Base-by-base conservation (phyloP, 2,329 filamentous ascomycete species). In the Mariannaea sp. region DNA sequence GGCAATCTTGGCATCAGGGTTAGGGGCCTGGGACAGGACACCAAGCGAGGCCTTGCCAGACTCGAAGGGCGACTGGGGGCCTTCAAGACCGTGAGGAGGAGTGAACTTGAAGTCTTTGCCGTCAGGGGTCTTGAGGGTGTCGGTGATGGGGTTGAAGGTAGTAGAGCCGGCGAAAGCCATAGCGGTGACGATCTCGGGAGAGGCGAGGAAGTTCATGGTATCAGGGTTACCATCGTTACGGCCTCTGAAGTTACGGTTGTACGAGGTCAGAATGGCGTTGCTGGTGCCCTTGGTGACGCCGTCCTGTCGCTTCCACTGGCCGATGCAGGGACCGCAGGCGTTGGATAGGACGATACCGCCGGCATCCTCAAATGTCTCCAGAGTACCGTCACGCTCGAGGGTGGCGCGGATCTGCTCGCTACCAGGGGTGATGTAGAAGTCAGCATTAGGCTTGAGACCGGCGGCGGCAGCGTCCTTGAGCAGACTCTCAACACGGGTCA, bases 171-270 rank as follows among this genome's bases (percentile, higher is more conserved):
- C 88, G 74, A 96, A 99, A 10, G 90, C 84, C 86, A 99, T 93
- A 44, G 94, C 94, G 4, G 94, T 97, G 58, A 99, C 94, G 53
- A 99, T 85, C 74, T 99, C 94, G 6, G 94, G 94, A 0, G 92
- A 97, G 8, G 94, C 93, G 46, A 99, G 83, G 77, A 99, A 99
- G 80, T 97, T 99, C 92, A 97, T 97, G 7, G 94, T 99, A 35
- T 88, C 87, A 17, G 90, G 87, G 78, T 99, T 99, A 58, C 94
- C 94, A 69, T 99, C 94, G 72, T 99, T 99, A 61, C 94, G 89
- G 56, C 91, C 93, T 44, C 90, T 90, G 80, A 99, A 99, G 77
- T 99, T 99, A 56, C 94, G 90, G 81, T 99, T 99, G 79, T 97
- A 99, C 1, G 92, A 97, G 8, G 92, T 93, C 68, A 99, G 84